phyloP scores from a whole-genome alignment of 2,329 filamentous ascomycete species.

The Cordyceps cateniannulata region DNA sequence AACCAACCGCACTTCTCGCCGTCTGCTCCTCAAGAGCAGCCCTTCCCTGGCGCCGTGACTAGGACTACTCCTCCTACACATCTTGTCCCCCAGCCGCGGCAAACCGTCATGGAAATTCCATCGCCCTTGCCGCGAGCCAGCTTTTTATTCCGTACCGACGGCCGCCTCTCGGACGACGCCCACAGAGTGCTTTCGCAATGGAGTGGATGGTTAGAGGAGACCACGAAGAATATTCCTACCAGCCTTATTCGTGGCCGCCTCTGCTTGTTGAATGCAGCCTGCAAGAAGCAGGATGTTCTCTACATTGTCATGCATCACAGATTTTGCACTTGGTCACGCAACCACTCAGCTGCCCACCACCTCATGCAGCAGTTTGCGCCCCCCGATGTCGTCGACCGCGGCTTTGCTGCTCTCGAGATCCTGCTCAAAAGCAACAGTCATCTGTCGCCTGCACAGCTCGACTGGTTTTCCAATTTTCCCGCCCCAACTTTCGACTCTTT shows the following conservation, averaged over 20 bases:
- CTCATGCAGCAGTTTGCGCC: slow-evolving; percentile 10
- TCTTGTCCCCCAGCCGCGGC: neutral
- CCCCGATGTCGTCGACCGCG: slow-evolving; percentile 22
- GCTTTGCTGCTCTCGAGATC: slow-evolving; percentile 27
- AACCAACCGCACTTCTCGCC: neutral
- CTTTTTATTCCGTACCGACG: neutral
- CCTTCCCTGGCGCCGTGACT: neutral
- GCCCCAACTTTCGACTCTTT: slow-evolving; percentile 18
- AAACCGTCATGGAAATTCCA: neutral
- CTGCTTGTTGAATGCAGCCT: slow-evolving; percentile 49
- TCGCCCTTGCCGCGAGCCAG: neutral
- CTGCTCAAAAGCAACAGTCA: slow-evolving; percentile 33
- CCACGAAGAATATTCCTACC: neutral
- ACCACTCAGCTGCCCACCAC: slow-evolving; percentile 27
- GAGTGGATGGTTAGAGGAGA: neutral
- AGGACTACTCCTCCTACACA: no score
- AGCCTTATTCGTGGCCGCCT: no score
- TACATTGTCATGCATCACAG: slow-evolving; percentile 62
- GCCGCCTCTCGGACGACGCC: neutral
- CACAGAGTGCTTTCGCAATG: neutral
- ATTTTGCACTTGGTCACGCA: slow-evolving; percentile 49
- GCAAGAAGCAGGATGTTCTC: slow-evolving; percentile 48
- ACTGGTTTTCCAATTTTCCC: slow-evolving; percentile 34
- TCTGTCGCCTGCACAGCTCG: slow-evolving; percentile 22
- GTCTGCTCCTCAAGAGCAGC: neutral